A percentile compares a stretch with the other conserved stretches of the same genome.
Evolutionary conservation across 2,329 filamentous ascomycete species (phyloP).

Genomic region (Exophiala lecanii-corni): DNA sequence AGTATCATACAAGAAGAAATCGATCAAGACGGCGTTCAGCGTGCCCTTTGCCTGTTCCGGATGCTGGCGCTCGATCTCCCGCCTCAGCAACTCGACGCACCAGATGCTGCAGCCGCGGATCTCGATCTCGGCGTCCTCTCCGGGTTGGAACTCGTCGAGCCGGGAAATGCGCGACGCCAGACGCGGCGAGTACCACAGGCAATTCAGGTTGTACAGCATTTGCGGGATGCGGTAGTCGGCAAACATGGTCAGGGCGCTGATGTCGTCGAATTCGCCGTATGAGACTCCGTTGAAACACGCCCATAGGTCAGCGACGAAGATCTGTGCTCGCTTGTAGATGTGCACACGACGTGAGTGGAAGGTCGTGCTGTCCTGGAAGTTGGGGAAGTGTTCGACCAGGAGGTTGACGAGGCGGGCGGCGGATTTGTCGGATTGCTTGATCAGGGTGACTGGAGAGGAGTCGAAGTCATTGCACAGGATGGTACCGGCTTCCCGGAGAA

Average conservation of each 20-base stretch:
- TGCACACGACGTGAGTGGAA: slow-evolving; percentile 74
- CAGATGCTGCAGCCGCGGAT: slow-evolving; percentile 91
- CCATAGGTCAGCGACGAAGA: slow-evolving; percentile 93
- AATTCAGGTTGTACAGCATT: slow-evolving; percentile 77
- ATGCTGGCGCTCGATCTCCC: slow-evolving; percentile 71
- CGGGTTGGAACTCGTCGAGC: slow-evolving; percentile 62
- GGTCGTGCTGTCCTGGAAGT: slow-evolving; percentile 71
- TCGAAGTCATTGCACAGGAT: slow-evolving; percentile 77
- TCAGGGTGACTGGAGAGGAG: slow-evolving; percentile 67
- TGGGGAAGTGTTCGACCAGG: slow-evolving; percentile 69
- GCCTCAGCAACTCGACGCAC: slow-evolving; percentile 83
- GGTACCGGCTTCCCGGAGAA: slow-evolving; percentile 75
- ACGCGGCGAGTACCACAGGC: slow-evolving; percentile 76
- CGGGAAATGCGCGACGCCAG: slow-evolving; percentile 66
- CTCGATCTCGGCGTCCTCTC: slow-evolving; percentile 77
- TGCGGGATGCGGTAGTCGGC: slow-evolving; percentile 97
- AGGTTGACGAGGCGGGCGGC: slow-evolving; percentile 82
- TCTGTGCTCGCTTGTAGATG: slow-evolving; percentile 90
- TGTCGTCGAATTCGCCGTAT: slow-evolving; percentile 80
- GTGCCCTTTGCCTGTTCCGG: slow-evolving; percentile 45
- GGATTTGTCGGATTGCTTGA: slow-evolving; percentile 70
- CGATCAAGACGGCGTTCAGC: slow-evolving; percentile 85
- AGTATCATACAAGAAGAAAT: slow-evolving; percentile 94
- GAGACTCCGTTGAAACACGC: slow-evolving; percentile 81
- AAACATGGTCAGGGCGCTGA: slow-evolving; percentile 91